phyloP scores from a whole-genome alignment of 495 filamentous ascomycete species.

The Usnea hakonensis region DNA sequence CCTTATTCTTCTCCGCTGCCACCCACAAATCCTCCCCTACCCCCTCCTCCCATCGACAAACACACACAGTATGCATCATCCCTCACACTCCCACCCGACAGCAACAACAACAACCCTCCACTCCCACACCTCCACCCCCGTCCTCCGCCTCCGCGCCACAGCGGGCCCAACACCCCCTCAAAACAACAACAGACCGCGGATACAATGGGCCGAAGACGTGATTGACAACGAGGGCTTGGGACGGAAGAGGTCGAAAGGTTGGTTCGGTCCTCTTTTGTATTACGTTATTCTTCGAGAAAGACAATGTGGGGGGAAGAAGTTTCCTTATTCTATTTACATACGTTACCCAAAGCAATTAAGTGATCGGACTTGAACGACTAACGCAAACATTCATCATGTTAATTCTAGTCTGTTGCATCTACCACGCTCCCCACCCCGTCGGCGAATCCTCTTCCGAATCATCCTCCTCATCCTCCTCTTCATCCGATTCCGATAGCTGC shows the following conservation, averaged over 20 bases:
- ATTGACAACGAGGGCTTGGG: conserved; percentile 95
- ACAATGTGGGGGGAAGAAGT: too few relatives aligned
- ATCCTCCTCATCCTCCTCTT: conserved; percentile 54
- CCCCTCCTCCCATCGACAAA: too few relatives aligned
- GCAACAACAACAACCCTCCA: conserved; percentile 8
- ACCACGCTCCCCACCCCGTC: conserved; percentile 73
- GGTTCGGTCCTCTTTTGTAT: conserved; percentile 6
- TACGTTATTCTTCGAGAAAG: too few relatives aligned
- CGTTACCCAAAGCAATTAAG: too few relatives aligned
- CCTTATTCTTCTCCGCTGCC: background rate
- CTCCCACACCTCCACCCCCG: conserved; percentile 12
- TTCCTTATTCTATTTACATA: too few relatives aligned
- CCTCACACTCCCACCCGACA: background rate
- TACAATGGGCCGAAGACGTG: conserved; percentile 89
- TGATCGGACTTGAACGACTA: too few relatives aligned
- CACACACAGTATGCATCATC: too few relatives aligned
- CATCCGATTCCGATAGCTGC: conserved; percentile 53
- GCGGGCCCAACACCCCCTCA: background rate
- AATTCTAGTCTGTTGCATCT: conserved; percentile 87
- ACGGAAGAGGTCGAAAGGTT: conserved; percentile 90
- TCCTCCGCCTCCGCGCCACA: conserved; percentile 24
- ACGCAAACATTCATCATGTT: conserved; percentile 3
- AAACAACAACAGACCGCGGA: conserved; percentile 36
- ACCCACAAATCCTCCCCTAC: too few relatives aligned
- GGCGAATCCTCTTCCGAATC: conserved; percentile 82